Evolutionary conservation across 768 basidiomycete species (phyloP).

Genomic region (Lanmaoa pseudosensibilis): DNA sequence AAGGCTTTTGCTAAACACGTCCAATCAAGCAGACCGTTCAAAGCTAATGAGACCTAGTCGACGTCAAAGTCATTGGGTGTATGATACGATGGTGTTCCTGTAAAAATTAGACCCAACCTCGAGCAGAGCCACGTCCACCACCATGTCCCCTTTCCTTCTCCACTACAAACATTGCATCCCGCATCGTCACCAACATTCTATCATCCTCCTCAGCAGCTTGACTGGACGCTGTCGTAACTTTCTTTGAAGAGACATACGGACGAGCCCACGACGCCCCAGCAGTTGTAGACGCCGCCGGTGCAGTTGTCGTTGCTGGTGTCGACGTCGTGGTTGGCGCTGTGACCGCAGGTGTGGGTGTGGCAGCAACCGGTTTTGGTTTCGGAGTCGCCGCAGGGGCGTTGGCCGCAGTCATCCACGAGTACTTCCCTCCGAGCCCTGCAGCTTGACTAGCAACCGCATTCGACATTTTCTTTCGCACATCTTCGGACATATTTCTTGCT

Average conservation of each 20-base stretch:
- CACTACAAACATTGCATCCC: constrained; percentile 84
- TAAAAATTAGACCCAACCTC: constrained; percentile 54
- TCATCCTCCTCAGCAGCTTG: constrained; percentile 54
- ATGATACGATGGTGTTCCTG: background rate
- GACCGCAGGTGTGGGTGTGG: constrained; percentile 34
- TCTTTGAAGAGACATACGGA: constrained; percentile 62
- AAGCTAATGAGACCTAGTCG: background rate
- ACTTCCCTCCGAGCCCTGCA: constrained; percentile 80
- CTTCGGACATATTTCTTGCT: constrained; percentile 88
- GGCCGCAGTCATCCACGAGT: constrained; percentile 84
- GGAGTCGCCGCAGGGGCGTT: constrained; percentile 44
- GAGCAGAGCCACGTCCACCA: constrained; percentile 73
- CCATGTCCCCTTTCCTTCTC: constrained; percentile 84
- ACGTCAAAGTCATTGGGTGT: background rate
- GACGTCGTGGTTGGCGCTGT: constrained; percentile 27
- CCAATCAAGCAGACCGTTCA: constrained; percentile 10
- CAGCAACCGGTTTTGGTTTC: constrained; percentile 36
- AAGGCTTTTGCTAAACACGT: constrained; percentile 25
- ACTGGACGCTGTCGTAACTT: constrained; percentile 33
- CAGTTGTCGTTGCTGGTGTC: constrained; percentile 33
- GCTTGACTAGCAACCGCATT: constrained; percentile 88
- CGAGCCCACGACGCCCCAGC: constrained; percentile 52
- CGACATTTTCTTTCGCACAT: constrained; percentile 88
- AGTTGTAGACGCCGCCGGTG: constrained; percentile 30
- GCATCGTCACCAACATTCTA: constrained; percentile 61